phyloP scores from a whole-genome alignment of 2,329 filamentous ascomycete genomes.

The Cordyceps militaris region DNA sequence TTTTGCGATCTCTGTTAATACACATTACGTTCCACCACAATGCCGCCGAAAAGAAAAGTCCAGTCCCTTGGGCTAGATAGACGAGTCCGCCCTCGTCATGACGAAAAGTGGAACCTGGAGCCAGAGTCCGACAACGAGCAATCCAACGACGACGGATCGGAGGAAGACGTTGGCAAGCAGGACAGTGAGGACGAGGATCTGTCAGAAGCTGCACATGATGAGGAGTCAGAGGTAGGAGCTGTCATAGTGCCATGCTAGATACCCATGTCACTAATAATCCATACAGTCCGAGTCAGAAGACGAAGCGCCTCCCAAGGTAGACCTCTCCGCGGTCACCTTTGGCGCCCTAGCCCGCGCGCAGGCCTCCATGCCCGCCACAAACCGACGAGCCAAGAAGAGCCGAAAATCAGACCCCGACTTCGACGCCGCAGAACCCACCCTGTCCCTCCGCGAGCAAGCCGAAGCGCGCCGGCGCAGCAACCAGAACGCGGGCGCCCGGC shows the following conservation, averaged over 20 bases:
- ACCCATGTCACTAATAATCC: not conserved
- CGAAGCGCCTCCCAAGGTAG: constrained; percentile 31
- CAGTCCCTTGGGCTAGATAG: constrained; percentile 31
- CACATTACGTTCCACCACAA: constrained; percentile 14
- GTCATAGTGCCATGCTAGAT: not conserved
- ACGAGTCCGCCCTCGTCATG: constrained; percentile 36
- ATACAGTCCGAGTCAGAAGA: constrained; percentile 23
- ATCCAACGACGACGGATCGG: constrained; percentile 23
- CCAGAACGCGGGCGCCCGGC: not conserved
- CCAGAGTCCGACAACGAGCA: constrained; percentile 21
- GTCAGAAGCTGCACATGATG: constrained; percentile 24
- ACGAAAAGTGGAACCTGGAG: constrained; percentile 37
- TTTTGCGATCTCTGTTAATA: not conserved
- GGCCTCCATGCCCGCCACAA: constrained; percentile 47
- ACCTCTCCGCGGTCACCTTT: constrained; percentile 65
- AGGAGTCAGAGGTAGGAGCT: constrained; percentile 21
- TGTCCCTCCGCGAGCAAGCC: constrained; percentile 29
- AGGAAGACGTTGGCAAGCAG: constrained; percentile 21
- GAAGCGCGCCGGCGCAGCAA: constrained; percentile 15
- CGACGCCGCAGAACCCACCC: constrained; percentile 12
- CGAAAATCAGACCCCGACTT: constrained; percentile 22
- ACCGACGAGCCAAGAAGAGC: constrained; percentile 24
- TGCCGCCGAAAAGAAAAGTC: constrained; percentile 35
- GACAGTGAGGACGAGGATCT: constrained; percentile 25
- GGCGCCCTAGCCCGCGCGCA: constrained; percentile 86